Percentiles rank a stretch among this genome's conserved stretches.
These are phyloP conservation scores for Solanum sejunctum DNA, from an alignment of 257 asterid species.

Conservation along the genomic window DNA sequence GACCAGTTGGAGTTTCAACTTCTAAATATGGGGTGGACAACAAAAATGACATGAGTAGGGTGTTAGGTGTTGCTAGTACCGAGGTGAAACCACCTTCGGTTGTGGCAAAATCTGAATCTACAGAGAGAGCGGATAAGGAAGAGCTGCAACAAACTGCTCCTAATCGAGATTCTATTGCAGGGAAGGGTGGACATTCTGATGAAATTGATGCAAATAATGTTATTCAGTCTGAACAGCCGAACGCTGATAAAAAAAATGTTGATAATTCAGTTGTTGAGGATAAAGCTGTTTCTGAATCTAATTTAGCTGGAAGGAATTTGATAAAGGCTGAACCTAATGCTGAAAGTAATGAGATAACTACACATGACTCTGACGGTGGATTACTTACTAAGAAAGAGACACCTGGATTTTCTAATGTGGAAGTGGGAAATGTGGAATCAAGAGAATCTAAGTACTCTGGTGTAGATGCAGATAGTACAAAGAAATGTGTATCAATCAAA, in stretches of 20 bases:
- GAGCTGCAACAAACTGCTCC: slow-evolving; percentile 3
- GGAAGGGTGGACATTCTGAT: slow-evolving; percentile 1
- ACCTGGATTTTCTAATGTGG: slow-evolving; percentile 3
- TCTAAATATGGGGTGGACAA: slow-evolving; percentile 5
- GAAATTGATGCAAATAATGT: background rate
- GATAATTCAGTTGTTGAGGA: background rate
- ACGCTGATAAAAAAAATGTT: background rate
- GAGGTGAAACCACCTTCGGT: slow-evolving; percentile 3
- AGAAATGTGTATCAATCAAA: background rate
- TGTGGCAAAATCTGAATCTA: slow-evolving; percentile 1
- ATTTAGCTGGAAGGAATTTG: background rate
- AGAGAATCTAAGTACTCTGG: slow-evolving; percentile 8
- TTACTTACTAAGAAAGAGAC: slow-evolving; percentile 1
- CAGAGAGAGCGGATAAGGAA: slow-evolving; percentile 10
- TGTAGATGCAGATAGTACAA: slow-evolving; percentile 3
- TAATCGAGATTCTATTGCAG: background rate
- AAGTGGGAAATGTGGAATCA: slow-evolving; percentile 11
- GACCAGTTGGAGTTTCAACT: background rate
- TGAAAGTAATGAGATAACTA: background rate
- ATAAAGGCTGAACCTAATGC: background rate
- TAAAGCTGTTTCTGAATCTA: background rate
- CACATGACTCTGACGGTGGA: background rate
- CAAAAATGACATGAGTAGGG: slow-evolving; percentile 6
- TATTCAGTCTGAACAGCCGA: background rate
- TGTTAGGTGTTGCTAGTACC: background rate